Evolutionary conservation across 2,329 filamentous ascomycete species (phyloP), one percentile per base, ranked within the genome.

Genomic region (Teratosphaeria gauchensis): DNA sequence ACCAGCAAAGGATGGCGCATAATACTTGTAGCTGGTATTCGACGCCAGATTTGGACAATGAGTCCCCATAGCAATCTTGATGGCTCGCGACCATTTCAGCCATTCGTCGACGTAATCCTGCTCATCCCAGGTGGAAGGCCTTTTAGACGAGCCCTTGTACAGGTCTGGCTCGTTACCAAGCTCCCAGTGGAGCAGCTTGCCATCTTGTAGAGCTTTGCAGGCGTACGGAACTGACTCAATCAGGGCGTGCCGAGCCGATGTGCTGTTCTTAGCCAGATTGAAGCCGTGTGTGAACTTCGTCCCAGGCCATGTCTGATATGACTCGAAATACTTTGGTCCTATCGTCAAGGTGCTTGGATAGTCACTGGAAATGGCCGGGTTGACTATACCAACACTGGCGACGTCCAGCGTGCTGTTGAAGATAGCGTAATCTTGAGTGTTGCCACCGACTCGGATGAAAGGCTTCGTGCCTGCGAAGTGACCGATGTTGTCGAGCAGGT

Each of bases 131-230:
- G 66, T 73, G 0, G 73, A 31, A 0, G 82, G 78, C n/a, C 83
- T 78, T 62, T 82, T 80, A 2, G 77, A 69, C 21, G 78, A 80
- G 1, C 77, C 79, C 19, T 79, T 77, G 69, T 74, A 86, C 7
- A 86, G 70, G 68, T 87, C 83, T 21, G 83, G 82, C 68, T 86
- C 84, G 64, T 87, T 87, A 46, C 85, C 84, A 63, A 86, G 82
- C 66, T 84, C 82, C 82, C 82, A 87, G 61, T 74, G 73, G 30
- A 82, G 76, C 5, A 85, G 71, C 56, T 77, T 81, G 5, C 77
- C 78, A 11, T 71, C 70, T 2, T 74, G 72, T 0, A 87, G 71
- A 3, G 82, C 80, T 63, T 80, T 78, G 71, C 84, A 87, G 1
- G 78, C 83, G 48, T 84, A 69, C 0, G 81, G 76, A 0, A 82